phyloP scores from a whole-genome alignment of 2,329 filamentous ascomycete species.

The Truncatella angustata region DNA sequence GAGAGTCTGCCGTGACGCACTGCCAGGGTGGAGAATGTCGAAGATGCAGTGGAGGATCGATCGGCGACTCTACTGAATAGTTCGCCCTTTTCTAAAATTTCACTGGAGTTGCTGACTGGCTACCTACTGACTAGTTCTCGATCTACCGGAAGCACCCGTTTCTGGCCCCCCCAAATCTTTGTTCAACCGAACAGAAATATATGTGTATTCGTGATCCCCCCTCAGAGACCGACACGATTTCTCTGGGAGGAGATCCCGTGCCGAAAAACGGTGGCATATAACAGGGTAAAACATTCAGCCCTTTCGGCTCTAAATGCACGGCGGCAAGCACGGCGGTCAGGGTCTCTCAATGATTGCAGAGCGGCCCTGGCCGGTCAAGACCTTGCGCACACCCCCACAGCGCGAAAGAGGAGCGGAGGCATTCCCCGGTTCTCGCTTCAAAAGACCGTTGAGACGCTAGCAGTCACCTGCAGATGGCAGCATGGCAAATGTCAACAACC shows the following conservation, averaged over 20 bases:
- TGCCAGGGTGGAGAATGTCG: neutral
- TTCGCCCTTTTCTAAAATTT: neutral
- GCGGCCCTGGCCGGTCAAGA: neutral
- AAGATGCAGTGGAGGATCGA: conserved; percentile 6
- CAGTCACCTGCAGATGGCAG: neutral
- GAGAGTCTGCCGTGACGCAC: conserved; percentile 6
- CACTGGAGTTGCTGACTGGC: neutral
- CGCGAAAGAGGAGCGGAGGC: neutral
- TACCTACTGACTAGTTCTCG: neutral
- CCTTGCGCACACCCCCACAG: neutral
- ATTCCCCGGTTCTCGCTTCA: conserved; percentile 7
- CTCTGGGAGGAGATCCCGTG: conserved; percentile 1
- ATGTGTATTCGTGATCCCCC: neutral
- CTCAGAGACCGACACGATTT: neutral
- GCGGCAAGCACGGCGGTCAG: neutral
- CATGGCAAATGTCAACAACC: neutral
- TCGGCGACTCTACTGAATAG: neutral
- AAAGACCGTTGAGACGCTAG: conserved; percentile 6
- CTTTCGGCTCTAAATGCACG: conserved; percentile 2
- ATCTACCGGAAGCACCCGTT: conserved; percentile 9
- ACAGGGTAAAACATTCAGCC: neutral
- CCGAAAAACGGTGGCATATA: neutral
- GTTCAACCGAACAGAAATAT: neutral
- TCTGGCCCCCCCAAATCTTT: neutral
- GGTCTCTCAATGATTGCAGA: neutral